A percentile compares a stretch with the other conserved stretches of the same genome.
Conservation (phyloP, 371 early-diverging fungal species). For the Phascolomyces articulosus region DNA sequence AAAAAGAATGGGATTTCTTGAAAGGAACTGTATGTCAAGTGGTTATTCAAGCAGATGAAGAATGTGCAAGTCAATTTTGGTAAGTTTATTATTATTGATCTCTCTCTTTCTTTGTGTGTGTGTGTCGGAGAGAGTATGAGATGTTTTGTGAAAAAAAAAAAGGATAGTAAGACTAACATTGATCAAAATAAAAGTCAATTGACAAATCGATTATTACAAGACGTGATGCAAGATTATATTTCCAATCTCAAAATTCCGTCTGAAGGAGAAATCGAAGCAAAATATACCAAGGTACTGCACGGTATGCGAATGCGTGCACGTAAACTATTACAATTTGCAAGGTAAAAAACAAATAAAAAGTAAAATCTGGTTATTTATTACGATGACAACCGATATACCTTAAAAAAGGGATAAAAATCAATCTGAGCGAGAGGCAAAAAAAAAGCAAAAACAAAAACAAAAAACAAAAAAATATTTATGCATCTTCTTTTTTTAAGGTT, state of each 20-base stretch:
- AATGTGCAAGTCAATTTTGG: conserved; percentile 81
- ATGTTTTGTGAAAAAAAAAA: too few relatives aligned
- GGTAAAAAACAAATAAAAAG: too few relatives aligned
- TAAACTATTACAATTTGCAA: conserved; percentile 65
- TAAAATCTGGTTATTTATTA: too few relatives aligned
- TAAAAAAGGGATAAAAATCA: too few relatives aligned
- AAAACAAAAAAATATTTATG: background rate
- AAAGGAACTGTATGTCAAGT: conserved; percentile 65
- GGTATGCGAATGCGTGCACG: conserved; percentile 69
- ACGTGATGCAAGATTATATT: conserved; percentile 56
- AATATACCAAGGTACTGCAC: conserved; percentile 65
- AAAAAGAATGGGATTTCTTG: conserved; percentile 82
- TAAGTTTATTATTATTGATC: conserved; percentile 25
- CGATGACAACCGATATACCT: too few relatives aligned
- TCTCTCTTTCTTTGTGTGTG: background rate
- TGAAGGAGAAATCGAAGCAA: conserved; percentile 53
- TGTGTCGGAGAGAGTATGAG: too few relatives aligned
- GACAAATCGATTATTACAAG: conserved; percentile 47
- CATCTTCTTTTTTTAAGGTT: conserved; percentile 38
- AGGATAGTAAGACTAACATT: background rate
- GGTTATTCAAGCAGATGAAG: conserved; percentile 75
- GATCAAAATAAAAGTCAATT: conserved; percentile 30
- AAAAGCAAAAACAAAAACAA: too few relatives aligned
- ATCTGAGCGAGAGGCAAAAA: too few relatives aligned
- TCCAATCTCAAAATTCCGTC: conserved; percentile 42